Evolutionary conservation across 2,329 filamentous ascomycete species (phyloP).

Genomic region (Hymenoscyphus repandus): DNA sequence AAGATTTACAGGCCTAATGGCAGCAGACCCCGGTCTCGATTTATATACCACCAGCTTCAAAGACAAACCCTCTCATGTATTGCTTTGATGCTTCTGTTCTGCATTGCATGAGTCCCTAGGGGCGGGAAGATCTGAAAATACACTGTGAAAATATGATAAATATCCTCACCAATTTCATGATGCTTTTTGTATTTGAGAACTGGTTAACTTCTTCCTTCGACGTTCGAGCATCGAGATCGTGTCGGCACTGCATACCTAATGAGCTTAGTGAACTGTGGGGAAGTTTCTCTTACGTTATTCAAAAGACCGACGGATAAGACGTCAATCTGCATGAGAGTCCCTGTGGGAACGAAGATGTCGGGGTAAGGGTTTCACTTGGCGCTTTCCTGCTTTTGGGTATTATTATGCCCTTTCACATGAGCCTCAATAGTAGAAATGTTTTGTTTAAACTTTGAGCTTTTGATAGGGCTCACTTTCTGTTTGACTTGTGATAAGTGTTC

Average conservation of each 20-base stretch:
- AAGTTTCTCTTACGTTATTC: conserved; percentile 8
- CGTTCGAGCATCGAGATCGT: too few relatives aligned
- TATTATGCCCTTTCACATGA: neutral
- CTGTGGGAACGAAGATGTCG: too few relatives aligned
- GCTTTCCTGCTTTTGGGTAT: neutral
- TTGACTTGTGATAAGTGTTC: too few relatives aligned
- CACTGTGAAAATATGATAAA: too few relatives aligned
- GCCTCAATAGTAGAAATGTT: neutral
- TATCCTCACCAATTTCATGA: too few relatives aligned
- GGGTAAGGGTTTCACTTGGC: neutral
- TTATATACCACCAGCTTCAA: too few relatives aligned
- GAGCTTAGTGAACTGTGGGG: conserved; percentile 1
- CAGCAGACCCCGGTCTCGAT: too few relatives aligned
- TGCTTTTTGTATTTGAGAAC: neutral
- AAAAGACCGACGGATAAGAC: neutral
- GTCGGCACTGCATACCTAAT: neutral
- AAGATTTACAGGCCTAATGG: too few relatives aligned
- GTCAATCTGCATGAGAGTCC: neutral
- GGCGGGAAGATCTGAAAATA: too few relatives aligned
- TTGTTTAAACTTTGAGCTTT: neutral
- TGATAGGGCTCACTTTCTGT: neutral
- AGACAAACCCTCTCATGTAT: too few relatives aligned
- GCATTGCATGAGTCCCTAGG: too few relatives aligned
- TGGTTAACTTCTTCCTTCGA: neutral
- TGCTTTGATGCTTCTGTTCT: too few relatives aligned